Percentiles rank a stretch among this genome's conserved stretches.
phyloP scores from a whole-genome alignment of 1,139 yeast genomes.

The Magnusiomyces sp. region DNA sequence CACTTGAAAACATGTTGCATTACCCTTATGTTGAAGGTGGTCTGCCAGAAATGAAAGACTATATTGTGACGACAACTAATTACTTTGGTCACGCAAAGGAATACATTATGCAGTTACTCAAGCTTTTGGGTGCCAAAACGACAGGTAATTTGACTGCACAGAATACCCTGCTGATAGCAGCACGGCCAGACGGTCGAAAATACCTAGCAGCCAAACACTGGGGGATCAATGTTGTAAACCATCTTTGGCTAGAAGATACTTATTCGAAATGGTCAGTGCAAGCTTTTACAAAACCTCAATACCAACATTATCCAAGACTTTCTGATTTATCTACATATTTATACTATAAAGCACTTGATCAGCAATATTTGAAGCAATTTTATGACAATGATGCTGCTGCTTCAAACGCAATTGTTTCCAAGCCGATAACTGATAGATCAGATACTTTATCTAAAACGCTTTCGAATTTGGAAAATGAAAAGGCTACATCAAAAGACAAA shows the following conservation, averaged over 20 bases:
- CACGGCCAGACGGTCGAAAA: slow-evolving; percentile 62
- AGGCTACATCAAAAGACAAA: no score
- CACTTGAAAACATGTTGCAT: slow-evolving; percentile 52
- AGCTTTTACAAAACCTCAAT: slow-evolving; percentile 40
- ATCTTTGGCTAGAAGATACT: slow-evolving; percentile 85
- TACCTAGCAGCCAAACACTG: slow-evolving; percentile 62
- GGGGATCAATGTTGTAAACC: slow-evolving; percentile 59
- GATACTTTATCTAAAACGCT: neutral
- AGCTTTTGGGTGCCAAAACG: slow-evolving; percentile 57
- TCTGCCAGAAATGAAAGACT: slow-evolving; percentile 43
- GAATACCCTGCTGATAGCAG: slow-evolving; percentile 68
- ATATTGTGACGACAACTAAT: slow-evolving; percentile 61
- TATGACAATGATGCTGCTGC: slow-evolving; percentile 23
- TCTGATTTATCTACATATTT: slow-evolving; percentile 38
- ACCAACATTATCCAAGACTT: slow-evolving; percentile 40
- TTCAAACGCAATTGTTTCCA: no score
- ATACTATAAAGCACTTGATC: slow-evolving; percentile 44
- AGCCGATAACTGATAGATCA: neutral
- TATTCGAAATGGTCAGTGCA: slow-evolving; percentile 51
- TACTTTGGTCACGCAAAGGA: slow-evolving; percentile 78
- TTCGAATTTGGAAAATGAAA: no score
- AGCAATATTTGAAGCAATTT: slow-evolving; percentile 37
- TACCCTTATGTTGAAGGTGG: slow-evolving; percentile 58
- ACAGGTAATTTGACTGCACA: slow-evolving; percentile 39
- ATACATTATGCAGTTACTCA: slow-evolving; percentile 58